Evolutionary conservation across 1,284 basidiomycete genomes (phyloP).

Genomic region (Volvariella surrecta): DNA sequence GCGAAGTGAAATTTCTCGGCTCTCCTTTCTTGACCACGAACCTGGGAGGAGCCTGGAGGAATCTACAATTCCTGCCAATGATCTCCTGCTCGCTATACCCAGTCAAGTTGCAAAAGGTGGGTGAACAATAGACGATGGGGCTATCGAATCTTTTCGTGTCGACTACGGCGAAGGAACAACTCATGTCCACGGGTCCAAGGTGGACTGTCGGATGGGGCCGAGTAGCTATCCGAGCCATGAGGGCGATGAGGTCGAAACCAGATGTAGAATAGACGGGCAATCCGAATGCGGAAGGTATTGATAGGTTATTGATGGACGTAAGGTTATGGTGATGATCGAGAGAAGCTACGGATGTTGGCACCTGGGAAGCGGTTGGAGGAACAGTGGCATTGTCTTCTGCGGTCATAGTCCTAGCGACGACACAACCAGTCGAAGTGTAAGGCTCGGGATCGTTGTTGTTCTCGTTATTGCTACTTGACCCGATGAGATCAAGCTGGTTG

Average conservation of each 20-base stretch:
- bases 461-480: no score
- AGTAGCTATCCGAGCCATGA: constrained; percentile 70
- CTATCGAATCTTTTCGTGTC: constrained; percentile 75
- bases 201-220: constrained; percentile 71
- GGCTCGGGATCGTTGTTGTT: no score
- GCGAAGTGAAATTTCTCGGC: constrained; percentile 57
- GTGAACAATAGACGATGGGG: constrained; percentile 86
- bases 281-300: constrained; percentile 19
- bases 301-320: constrained; percentile 2
- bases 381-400: no score
- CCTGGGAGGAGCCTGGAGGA: constrained; percentile 66
- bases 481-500: no score
- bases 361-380: no score
- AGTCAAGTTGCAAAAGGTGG: constrained; percentile 73
- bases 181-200: constrained; percentile 88
- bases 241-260: constrained; percentile 84
- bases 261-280: constrained; percentile 67
- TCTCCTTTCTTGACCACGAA: constrained; percentile 60
- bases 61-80: constrained; percentile 86
- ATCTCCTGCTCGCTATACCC: constrained; percentile 78
- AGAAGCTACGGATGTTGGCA: no score
- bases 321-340: no score
- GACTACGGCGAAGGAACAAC: constrained; percentile 84
- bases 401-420: no score
- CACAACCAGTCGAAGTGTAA: no score